A percentile compares a stretch with the other conserved stretches of the same genome.
phyloP scores from a whole-genome alignment of 306 rosid species.

The Dryas octopetala region DNA sequence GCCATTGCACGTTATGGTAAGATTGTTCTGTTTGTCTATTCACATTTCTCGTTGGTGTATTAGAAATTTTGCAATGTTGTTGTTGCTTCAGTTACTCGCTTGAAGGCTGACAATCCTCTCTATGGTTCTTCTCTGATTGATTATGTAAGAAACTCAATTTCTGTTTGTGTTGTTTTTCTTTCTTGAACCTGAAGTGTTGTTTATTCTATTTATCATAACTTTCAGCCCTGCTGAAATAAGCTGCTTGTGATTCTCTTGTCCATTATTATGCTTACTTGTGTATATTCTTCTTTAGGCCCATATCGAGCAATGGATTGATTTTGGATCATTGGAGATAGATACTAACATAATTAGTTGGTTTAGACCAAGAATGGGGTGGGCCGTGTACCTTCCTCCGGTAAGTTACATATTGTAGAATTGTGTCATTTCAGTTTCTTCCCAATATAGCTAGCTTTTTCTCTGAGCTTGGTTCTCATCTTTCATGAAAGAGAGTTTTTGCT shows the following conservation, averaged over 20 bases:
- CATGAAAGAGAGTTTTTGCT: too few species aligned
- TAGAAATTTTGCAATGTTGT: neutral
- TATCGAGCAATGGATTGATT: conserved; percentile 87
- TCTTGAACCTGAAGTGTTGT: neutral
- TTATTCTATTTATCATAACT: neutral
- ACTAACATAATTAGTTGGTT: conserved; percentile 32
- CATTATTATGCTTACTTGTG: conserved; percentile 9
- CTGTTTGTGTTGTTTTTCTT: neutral
- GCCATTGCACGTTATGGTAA: conserved; percentile 82
- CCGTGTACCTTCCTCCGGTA: conserved; percentile 57
- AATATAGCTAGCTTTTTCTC: neutral
- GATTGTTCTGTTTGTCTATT: neutral
- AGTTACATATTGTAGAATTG: conserved; percentile 14
- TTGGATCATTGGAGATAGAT: conserved; percentile 68
- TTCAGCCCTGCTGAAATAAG: neutral
- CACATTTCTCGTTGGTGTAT: neutral
- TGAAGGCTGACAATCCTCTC: conserved; percentile 46
- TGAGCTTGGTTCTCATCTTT: neutral
- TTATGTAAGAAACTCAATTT: conserved; percentile 31
- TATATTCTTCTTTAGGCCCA: conserved; percentile 50
- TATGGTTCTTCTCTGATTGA: conserved; percentile 65
- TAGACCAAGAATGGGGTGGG: conserved; percentile 44
- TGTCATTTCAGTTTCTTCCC: neutral
- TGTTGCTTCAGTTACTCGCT: conserved; percentile 58
- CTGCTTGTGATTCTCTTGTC: neutral